These are phyloP conservation scores for Leucoagaricus sp. DNA, from an alignment of 1,284 basidiomycete genomes.

Conservation along the genomic window DNA sequence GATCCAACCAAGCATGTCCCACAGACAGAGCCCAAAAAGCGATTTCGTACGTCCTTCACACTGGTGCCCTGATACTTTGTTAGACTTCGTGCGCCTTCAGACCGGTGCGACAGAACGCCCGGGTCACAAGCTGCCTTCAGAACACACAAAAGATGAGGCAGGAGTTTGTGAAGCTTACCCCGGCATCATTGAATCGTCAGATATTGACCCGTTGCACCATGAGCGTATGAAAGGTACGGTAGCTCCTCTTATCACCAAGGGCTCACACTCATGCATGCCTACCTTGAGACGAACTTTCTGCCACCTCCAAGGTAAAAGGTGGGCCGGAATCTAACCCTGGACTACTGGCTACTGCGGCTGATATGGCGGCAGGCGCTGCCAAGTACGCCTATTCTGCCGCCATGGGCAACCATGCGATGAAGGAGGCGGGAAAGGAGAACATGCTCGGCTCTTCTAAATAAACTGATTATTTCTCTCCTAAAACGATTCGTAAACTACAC, in stretches of 20 bases:
- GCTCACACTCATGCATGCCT: not conserved
- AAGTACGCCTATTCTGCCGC: conserved; percentile 41
- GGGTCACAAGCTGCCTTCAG: not conserved
- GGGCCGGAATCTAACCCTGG: not conserved
- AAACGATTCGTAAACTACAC: not conserved
- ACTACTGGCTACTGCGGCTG: not conserved
- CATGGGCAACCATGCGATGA: conserved; percentile 37
- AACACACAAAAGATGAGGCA: conserved; percentile 34
- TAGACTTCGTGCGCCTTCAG: too few species aligned
- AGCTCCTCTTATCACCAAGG: not conserved
- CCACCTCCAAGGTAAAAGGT: conserved; percentile 23
- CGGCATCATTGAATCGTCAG: conserved; percentile 52
- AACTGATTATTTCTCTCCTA: not conserved
- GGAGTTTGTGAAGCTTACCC: conserved; percentile 46
- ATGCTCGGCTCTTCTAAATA: conserved; percentile 24
- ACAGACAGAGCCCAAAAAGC: not conserved
- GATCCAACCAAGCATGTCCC: not conserved
- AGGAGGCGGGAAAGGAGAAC: conserved; percentile 36
- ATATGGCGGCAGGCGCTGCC: conserved; percentile 26
- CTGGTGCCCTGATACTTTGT: too few species aligned
- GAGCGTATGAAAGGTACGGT: conserved; percentile 40
- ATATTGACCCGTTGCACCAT: conserved; percentile 52
- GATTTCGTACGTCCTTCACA: not conserved
- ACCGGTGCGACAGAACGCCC: not conserved
- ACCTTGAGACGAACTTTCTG: conserved; percentile 45